Percentiles rank a stretch among this genome's conserved stretches.
phyloP scores from a whole-genome alignment of 345 rosid species.

The Microthlaspi erraticum region DNA sequence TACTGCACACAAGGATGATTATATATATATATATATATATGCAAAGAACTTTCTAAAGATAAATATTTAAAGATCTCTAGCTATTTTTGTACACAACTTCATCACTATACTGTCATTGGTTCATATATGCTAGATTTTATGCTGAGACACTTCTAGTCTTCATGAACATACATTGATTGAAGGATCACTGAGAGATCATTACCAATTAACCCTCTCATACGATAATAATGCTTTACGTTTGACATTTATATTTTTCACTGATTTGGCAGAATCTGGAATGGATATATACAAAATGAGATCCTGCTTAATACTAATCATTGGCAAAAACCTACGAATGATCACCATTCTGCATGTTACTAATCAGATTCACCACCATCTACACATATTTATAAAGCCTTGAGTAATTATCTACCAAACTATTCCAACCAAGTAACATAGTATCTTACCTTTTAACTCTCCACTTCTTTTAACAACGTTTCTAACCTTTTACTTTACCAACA shows the following conservation, averaged over 20 bases:
- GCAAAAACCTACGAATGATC: too few relatives aligned
- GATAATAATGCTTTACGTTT: too few relatives aligned
- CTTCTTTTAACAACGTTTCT: background rate
- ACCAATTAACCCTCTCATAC: background rate
- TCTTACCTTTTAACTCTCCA: background rate
- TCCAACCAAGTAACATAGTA: background rate
- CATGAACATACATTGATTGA: background rate
- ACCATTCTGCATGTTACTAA: background rate
- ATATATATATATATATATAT: slow-evolving; percentile 3
- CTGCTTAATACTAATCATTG: too few relatives aligned
- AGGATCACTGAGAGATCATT: background rate
- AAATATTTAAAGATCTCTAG: background rate
- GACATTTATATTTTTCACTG: too few relatives aligned
- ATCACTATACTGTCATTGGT: too few relatives aligned
- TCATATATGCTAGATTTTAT: background rate
- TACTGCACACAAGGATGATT: background rate
- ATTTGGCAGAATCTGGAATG: too few relatives aligned
- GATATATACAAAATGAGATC: too few relatives aligned
- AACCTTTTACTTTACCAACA: background rate
- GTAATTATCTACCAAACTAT: background rate
- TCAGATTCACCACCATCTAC: too few relatives aligned
- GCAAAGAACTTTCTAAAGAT: background rate
- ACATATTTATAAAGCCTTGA: background rate
- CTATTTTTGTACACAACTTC: background rate
- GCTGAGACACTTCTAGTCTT: background rate